Base-by-base conservation (phyloP, 1,284 basidiomycete genomes). In the Ustilago nuda region DNA sequence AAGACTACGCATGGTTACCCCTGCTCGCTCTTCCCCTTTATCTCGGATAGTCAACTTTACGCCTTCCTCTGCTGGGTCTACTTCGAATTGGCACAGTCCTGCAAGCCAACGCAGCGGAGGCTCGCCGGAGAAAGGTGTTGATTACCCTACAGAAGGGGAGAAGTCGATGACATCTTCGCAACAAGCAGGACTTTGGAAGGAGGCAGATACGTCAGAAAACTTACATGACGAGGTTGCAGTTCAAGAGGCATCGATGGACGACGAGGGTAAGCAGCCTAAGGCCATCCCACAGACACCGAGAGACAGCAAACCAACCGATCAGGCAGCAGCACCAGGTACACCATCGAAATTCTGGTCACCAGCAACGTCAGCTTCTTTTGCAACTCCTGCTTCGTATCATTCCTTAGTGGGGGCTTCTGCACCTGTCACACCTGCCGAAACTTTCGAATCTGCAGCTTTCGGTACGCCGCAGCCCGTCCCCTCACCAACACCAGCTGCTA, bases 11-110 rank as follows among this genome's bases (percentile, higher is more conserved):
- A 57, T 72, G 27, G 69, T 57, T 15, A 72, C 64, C 0, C 69
- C 69, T 15, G 64, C 46, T 12, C 23, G 60, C 8, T 72, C 69
- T n/a, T 72, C 69, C 23, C 69, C 69, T 23, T 52, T 72, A 5
- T 66, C 69, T 27, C 63, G 60, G 32, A 64, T 62, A 3, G 60
- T 72, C 56, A 63, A 59, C 60, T 72, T 72, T n/a, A 59, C 64
- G 7, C 64, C 69, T 11, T 61, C 60, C 5, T 72, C 69, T 1
- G 23, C 55, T 0, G 41, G 45, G 8, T 61, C 56, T 23, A 19
- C 55, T 3, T 61, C 56, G 8, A 60, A 51, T 12, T 72, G 69
- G 69, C 63, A 66, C 17, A 72, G 60, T 36, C 64, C 69, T 7
- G 53, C 35, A 23, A 70, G 57, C 23, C 67, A 56, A 12, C 30